These are phyloP conservation scores for Cystobasidiopsis lactophilus DNA, from an alignment of 768 basidiomycete genomes.

Conservation along the genomic window DNA sequence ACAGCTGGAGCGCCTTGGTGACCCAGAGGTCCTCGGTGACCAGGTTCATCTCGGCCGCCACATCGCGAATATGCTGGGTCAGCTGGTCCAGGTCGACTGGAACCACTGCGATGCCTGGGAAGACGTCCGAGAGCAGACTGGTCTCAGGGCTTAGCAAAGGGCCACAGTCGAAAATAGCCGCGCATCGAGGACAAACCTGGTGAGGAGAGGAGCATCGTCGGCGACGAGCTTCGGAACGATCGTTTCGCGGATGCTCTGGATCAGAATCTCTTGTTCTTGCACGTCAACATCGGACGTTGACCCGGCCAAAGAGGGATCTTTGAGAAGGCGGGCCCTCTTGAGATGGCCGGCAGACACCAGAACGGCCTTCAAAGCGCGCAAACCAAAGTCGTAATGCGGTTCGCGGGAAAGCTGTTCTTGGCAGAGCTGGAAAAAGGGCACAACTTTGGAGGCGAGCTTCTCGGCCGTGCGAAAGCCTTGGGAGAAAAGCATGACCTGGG, in stretches of 20 bases:
- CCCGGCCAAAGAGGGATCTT: conserved; percentile 16
- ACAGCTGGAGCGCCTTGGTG: conserved; percentile 84
- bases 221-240: conserved; percentile 96
- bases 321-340: conserved; percentile 66
- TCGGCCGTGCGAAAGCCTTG: conserved; percentile 98
- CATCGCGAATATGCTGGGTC: conserved; percentile 59
- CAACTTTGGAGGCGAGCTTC: conserved; percentile 88
- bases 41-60: conserved; percentile 69
- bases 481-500: conserved; percentile 97
- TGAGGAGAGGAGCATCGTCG: conserved; percentile 82
- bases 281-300: background rate
- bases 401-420: conserved; percentile 91
- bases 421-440: conserved; percentile 97
- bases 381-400: conserved; percentile 96
- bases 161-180: no score
- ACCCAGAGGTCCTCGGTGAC: conserved; percentile 74
- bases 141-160: no score
- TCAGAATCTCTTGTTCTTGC: conserved; percentile 76
- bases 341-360: conserved; percentile 90
- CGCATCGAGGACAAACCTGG: conserved; percentile 37
- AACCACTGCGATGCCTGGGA: conserved; percentile 80
- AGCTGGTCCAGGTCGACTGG: conserved; percentile 73
- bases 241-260: conserved; percentile 94
- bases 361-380: conserved; percentile 90
- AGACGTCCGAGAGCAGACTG: conserved; percentile 84